phyloP scores from a whole-genome alignment of 768 basidiomycete genomes.

The Postia placenta region DNA sequence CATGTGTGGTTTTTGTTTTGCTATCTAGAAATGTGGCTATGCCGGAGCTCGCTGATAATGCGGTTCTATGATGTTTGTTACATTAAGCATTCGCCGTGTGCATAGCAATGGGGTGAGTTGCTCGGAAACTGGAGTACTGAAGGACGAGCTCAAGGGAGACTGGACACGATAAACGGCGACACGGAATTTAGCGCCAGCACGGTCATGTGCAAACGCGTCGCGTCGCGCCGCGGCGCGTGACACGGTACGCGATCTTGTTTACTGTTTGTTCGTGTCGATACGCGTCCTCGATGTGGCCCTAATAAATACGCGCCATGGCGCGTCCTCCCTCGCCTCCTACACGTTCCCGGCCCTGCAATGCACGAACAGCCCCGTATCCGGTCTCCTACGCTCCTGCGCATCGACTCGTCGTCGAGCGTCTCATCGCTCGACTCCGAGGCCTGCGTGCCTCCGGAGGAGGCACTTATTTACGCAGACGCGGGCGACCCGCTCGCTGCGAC shows the following conservation, averaged over 20 bases:
- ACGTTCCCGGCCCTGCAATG: not conserved
- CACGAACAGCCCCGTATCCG: conserved; percentile 25
- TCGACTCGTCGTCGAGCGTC: conserved; percentile 50
- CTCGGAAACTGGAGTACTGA: too few relatives aligned
- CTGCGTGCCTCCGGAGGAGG: not conserved
- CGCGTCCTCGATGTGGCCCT: conserved; percentile 12
- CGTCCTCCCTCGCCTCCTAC: conserved; percentile 1
- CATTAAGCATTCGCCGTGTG: too few relatives aligned
- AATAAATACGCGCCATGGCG: conserved; percentile 12
- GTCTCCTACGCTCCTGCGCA: conserved; percentile 42
- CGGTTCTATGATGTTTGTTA: too few relatives aligned
- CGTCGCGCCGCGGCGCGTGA: conserved; percentile 8
- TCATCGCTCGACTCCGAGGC: conserved; percentile 38
- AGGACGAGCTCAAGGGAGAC: too few relatives aligned
- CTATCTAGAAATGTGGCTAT: too few relatives aligned
- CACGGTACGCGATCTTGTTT: not conserved
- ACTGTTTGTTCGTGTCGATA: conserved; percentile 3
- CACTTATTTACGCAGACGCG: not conserved
- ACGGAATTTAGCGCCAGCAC: too few relatives aligned
- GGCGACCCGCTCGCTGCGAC: not conserved
- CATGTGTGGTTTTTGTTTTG: too few relatives aligned
- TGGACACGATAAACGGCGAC: too few relatives aligned
- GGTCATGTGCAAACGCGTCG: conserved; percentile 10
- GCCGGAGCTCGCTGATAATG: too few relatives aligned
- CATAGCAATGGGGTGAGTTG: too few relatives aligned